Evolutionary conservation across 352 stramenopile genomes (phyloP).

Genomic region (Blastocystis sp.): DNA sequence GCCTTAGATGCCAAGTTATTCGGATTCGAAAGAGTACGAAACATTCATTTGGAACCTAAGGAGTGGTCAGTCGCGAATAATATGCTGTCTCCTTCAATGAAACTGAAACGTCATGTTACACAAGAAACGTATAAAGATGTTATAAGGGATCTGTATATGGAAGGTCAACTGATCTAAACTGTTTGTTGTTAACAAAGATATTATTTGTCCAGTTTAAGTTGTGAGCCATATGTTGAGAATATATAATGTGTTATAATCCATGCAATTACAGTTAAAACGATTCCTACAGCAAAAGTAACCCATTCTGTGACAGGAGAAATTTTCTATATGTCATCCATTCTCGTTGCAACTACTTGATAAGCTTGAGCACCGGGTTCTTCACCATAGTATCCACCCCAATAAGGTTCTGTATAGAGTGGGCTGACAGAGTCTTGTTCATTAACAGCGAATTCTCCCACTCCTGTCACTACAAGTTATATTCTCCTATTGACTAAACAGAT

Average conservation of each 20-base stretch:
- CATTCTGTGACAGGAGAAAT: background rate
- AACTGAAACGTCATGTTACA: slow-evolving; percentile 53
- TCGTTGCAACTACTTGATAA: background rate
- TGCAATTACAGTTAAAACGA: background rate
- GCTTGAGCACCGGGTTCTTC: background rate
- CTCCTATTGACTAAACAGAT: background rate
- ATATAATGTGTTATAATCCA: background rate
- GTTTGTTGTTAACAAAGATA: slow-evolving; percentile 32
- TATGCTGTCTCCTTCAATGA: slow-evolving; percentile 44
- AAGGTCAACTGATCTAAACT: background rate
- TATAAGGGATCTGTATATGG: background rate
- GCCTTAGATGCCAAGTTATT: slow-evolving; percentile 43
- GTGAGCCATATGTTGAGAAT: background rate
- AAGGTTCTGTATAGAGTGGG: slow-evolving; percentile 49
- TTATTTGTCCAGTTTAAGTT: slow-evolving; percentile 38
- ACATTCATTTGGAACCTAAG: slow-evolving; percentile 38
- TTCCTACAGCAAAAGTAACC: background rate
- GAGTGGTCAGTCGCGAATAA: slow-evolving; percentile 58
- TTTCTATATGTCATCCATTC: background rate
- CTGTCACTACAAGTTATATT: background rate
- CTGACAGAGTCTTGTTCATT: background rate
- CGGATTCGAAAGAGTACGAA: slow-evolving; percentile 40
- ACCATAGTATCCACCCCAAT: slow-evolving; percentile 56
- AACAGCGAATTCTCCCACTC: background rate
- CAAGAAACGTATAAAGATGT: slow-evolving; percentile 41